Evolutionary conservation across 2,329 filamentous ascomycete genomes (phyloP), one percentile per base, ranked within the genome.

Genomic region (Eutypa lata): DNA sequence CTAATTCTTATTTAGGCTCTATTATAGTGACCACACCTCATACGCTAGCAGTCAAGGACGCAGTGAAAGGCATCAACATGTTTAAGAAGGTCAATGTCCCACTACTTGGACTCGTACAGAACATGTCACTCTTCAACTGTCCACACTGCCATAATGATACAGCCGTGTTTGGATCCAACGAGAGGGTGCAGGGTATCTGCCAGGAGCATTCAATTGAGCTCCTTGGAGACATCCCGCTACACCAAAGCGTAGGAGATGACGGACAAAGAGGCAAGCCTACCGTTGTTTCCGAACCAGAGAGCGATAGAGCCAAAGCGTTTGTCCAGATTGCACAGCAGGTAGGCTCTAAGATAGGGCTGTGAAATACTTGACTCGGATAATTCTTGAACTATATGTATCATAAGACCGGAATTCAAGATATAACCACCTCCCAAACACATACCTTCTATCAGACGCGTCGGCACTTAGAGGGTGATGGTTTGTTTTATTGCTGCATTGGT

Each of bases 11-110:
- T 14, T 7, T n/a, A 88, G 86, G 88, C 18, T 87, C 90, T 0
- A 77, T 97, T 16, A 90, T 99, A 35, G 86, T 99, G 2, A 94
- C 91, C 0, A 99, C 94, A 0, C 94, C 94, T 2, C 94, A 99
- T 69, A 91, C 95, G 49, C 83, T 99, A 26, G 91, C 93, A 1
- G 82, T 97, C 2, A 91, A 93, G 62, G 94, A 99, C 65, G 93
- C 94, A 1, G 81, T 95, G 19, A 91, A 94, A 62, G 94, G 94
- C 2, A 88, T 97, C 57, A 89, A 90, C 62, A 91, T 99, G 84
- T 97, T 97, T 73, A 84, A 86, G 62, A 93, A 90, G 64, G 89
- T 95, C 62, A 77, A 88, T 51, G 84, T 95, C 6, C 86, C 89
- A 48, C 81, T 94, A 33, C 76, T 97, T 2, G 94, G 94, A 2